Percentiles rank a stretch among this genome's conserved stretches.
phyloP scores from a whole-genome alignment of 73 alveolate genomes.

The Symbiodinium natans region DNA sequence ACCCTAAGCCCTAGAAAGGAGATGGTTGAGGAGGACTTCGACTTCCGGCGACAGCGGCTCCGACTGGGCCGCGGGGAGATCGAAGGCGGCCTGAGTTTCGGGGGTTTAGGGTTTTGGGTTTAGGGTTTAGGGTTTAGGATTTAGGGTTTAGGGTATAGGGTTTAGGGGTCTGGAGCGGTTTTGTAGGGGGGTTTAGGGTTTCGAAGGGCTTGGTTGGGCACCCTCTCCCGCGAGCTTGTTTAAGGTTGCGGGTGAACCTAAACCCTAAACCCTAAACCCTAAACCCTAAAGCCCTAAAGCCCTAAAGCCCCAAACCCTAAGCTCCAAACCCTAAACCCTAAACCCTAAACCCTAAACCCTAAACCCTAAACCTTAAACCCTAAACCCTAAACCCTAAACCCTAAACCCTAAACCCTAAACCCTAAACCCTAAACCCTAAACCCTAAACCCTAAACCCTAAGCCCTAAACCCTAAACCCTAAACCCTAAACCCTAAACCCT shows the following conservation, averaged over 20 bases:
- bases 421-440: not conserved
- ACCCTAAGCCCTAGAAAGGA: not conserved
- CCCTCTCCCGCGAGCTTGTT: no score
- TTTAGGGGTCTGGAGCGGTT: not conserved
- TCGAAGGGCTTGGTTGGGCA: no score
- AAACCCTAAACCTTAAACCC: no score
- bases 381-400: no score
- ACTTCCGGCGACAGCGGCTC: not conserved
- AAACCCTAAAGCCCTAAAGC: not conserved
- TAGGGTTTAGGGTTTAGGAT: not conserved
- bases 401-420: not conserved
- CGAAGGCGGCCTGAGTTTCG: not conserved
- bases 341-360: not conserved
- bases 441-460: not conserved
- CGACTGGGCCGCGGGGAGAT: not conserved
- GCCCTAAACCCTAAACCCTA: not conserved
- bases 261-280: no score
- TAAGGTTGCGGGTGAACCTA: no score
- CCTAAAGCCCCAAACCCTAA: no score
- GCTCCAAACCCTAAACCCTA: not conserved
- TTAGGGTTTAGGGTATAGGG: not conserved
- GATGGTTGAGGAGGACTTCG: conserved; percentile 1
- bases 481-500: no score
- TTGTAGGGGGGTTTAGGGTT: no score
- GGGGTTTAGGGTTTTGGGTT: not conserved